Percentiles rank a stretch among this genome's conserved stretches.
Conservation (phyloP, 371 early-diverging fungal species). For the Racocetra persica region DNA sequence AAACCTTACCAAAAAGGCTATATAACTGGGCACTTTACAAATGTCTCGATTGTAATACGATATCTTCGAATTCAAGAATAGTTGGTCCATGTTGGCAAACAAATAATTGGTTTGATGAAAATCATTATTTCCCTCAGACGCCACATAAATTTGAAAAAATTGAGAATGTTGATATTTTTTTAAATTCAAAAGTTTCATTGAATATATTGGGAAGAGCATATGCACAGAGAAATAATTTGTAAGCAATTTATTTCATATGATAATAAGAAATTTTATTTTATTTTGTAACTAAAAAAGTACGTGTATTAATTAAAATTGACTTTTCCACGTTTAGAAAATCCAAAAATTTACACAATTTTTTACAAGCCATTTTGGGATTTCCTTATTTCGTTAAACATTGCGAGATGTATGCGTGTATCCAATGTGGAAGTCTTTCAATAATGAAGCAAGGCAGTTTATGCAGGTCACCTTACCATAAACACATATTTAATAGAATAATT, state of each 20-base stretch:
- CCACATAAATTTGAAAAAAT: conserved; percentile 5
- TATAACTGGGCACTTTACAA: conserved; percentile 6
- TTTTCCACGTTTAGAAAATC: conserved; percentile 1
- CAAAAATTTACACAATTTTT: conserved; percentile 7
- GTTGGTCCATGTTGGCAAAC: conserved; percentile 6
- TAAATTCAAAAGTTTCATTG: conserved; percentile 15
- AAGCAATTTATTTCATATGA: neutral
- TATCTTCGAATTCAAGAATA: neutral
- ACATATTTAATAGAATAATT: conserved; percentile 9
- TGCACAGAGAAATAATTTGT: conserved; percentile 1
- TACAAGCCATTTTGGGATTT: conserved; percentile 6
- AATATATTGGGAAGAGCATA: neutral
- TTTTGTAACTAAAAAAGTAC: neutral
- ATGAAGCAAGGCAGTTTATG: conserved; percentile 15
- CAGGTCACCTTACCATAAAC: conserved; percentile 8
- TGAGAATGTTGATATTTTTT: conserved; percentile 21
- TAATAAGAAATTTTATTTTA: neutral
- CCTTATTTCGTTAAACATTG: conserved; percentile 24
- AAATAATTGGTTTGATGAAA: neutral
- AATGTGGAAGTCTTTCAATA: conserved; percentile 4
- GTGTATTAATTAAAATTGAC: neutral
- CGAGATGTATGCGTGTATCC: neutral
- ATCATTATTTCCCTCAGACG: neutral
- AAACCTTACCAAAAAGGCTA: conserved; percentile 9
- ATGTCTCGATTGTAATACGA: conserved; percentile 8